Evolutionary conservation across 2,329 filamentous ascomycete genomes (phyloP).

Genomic region (Fusarium nodosum): DNA sequence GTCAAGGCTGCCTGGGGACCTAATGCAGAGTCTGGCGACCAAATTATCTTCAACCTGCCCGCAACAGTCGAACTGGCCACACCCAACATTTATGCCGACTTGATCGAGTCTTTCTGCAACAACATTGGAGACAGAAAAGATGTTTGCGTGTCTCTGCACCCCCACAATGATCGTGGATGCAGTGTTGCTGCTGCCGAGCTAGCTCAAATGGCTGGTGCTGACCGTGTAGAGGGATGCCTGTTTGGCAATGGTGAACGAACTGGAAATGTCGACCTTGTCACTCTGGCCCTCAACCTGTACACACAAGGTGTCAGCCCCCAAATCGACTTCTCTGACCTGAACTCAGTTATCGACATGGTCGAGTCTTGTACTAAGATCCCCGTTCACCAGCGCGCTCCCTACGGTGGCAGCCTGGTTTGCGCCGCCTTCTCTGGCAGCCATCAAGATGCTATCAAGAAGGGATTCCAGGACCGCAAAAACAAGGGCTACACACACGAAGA

Average conservation of each 20-base stretch:
- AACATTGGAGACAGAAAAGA: slow-evolving; percentile 88
- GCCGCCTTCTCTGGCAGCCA: slow-evolving; percentile 90
- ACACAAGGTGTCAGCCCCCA: slow-evolving; percentile 86
- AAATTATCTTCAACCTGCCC: slow-evolving; percentile 95
- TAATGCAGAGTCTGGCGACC: slow-evolving; percentile 73
- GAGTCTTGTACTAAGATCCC: slow-evolving; percentile 96
- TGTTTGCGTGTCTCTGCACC: slow-evolving; percentile 89
- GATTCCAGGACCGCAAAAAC: slow-evolving; percentile 78
- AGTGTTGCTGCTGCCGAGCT: slow-evolving; percentile 91
- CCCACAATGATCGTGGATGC: slow-evolving; percentile 94
- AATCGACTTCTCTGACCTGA: slow-evolving; percentile 92
- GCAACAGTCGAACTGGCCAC: slow-evolving; percentile 96
- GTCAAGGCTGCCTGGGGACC: slow-evolving; percentile 96
- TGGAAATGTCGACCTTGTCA: slow-evolving; percentile 95
- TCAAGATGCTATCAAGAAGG: slow-evolving; percentile 97
- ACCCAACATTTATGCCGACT: slow-evolving; percentile 95
- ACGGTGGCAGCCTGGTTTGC: slow-evolving; percentile 92
- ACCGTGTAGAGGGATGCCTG: slow-evolving; percentile 92
- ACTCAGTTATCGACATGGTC: slow-evolving; percentile 86
- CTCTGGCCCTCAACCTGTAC: slow-evolving; percentile 92
- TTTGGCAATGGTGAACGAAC: slow-evolving; percentile 95
- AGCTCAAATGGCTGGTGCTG: slow-evolving; percentile 95
- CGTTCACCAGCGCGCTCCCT: slow-evolving; percentile 88
- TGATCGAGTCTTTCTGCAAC: slow-evolving; percentile 94
- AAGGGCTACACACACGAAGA: slow-evolving; percentile 71